A percentile compares a stretch with the other conserved stretches of the same genome.
Conservation (phyloP, 305 asterid species). For the Fraxinus sp. region DNA sequence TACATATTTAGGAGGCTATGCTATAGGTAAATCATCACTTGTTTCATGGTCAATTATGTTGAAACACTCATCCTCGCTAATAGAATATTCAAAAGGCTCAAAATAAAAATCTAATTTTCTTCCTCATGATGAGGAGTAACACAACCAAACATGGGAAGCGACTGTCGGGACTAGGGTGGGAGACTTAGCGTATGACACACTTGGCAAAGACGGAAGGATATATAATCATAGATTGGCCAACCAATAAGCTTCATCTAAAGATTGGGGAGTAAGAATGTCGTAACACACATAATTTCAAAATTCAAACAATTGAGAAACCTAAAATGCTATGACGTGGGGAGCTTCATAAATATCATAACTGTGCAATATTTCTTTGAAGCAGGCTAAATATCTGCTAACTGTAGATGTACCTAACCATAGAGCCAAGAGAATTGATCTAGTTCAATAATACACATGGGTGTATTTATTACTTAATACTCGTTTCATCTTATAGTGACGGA, state of each 20-base stretch:
- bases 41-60: not conserved
- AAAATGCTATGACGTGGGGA: not conserved
- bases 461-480: not conserved
- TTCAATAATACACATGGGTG: not conserved
- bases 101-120: too few relatives aligned
- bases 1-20: not conserved
- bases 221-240: not conserved
- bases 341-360: not conserved
- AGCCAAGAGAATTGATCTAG: not conserved
- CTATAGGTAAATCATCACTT: not conserved
- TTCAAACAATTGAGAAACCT: not conserved
- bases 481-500: not conserved
- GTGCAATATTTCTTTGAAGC: not conserved
- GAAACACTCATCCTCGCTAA: not conserved
- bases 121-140: not conserved
- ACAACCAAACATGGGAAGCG: not conserved
- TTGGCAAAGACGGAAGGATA: not conserved
- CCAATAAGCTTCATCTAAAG: not conserved
- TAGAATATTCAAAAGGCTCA: not conserved
- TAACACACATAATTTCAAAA: too few relatives aligned
- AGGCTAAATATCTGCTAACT: not conserved
- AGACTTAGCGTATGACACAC: not conserved
- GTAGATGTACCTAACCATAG: not conserved
- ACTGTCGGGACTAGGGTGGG: not conserved
- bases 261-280: not conserved